Base-by-base conservation (phyloP, 148 eudicot species). In the Diospyros kaki region DNA sequence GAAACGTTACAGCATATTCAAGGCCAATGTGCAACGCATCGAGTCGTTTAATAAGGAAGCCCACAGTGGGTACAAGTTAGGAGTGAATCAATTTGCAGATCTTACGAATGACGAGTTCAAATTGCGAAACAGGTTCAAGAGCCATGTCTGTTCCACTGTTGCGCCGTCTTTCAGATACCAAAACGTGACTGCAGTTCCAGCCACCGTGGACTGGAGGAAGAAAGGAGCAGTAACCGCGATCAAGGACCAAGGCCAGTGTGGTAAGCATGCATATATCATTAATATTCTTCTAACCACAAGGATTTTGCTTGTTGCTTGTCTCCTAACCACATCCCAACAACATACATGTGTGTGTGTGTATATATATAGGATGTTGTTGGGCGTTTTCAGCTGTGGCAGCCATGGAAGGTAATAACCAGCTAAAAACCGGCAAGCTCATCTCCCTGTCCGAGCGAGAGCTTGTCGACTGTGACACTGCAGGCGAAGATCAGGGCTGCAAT, bases 81-180 rank as follows among this genome's bases (percentile, higher is more conserved):
- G 61, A 10, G 59, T 71, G 50, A 71, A 71, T 56, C 58, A 61
- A 61, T 39, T 56, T 56, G 60, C 60, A 13, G 60, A 56, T 56
- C 60, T 56, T 15, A 69, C 72, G 14, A 69, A 69, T 38, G 72
- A 69, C 52, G 72, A 69, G 72, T 53, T 69, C 72, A 69, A 18
- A 13, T n/a, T 48, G 53, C 17, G 55, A 6, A 68, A 68, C 38
- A 68, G 71, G 14, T 68, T 68, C 56, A 68, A 68, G 53, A 68
- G 41, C 9, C 71, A 68, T 9, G 71, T 14, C 8, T 68, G 71
- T 45, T 48, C 73, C 73, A n/a, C 40, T 2, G 45, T 41, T 4
- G 45, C 42, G n/a, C 8, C 15, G 6, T 9, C 59, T 9, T 69
- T 69, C 14, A 69, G 28, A 48, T 52, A 69, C 39, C 43, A 69